Percentiles rank a stretch among this genome's conserved stretches.
These are phyloP conservation scores for Auriscalpium orientale DNA, from an alignment of 768 basidiomycete species.

Conservation along the genomic window DNA sequence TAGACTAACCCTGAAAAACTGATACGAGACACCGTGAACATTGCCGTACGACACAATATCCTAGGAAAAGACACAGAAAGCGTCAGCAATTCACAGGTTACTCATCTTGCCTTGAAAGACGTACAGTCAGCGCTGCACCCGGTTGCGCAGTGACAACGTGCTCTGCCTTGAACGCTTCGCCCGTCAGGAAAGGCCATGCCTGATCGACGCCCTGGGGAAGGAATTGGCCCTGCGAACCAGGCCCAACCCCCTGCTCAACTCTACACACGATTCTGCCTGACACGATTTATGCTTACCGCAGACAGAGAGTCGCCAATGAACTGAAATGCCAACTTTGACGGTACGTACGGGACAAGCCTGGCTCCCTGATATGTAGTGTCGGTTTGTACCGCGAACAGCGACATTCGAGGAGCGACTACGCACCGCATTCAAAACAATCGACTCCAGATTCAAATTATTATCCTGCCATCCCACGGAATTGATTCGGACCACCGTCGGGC, in stretches of 20 bases:
- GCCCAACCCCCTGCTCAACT: background rate
- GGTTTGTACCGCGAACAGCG: background rate
- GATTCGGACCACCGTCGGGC: constrained; percentile 32
- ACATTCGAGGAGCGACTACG: background rate
- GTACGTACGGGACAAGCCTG: constrained; percentile 34
- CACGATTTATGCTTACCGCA: constrained; percentile 28
- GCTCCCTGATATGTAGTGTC: constrained; percentile 33
- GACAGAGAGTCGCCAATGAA: constrained; percentile 55
- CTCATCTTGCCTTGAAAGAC: background rate
- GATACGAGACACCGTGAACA: constrained; percentile 42
- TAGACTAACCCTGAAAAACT: constrained; percentile 38
- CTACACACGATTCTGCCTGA: too few relatives aligned
- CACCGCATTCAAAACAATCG: constrained; percentile 38
- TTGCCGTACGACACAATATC: constrained; percentile 47
- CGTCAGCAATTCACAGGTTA: background rate
- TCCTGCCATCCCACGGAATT: constrained; percentile 55
- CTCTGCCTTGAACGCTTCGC: constrained; percentile 45
- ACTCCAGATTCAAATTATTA: constrained; percentile 47
- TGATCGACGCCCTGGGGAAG: constrained; percentile 45
- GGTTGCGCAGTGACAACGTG: constrained; percentile 46
- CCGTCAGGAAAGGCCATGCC: constrained; percentile 48
- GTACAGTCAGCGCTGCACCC: constrained; percentile 41
- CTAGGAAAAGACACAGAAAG: constrained; percentile 17
- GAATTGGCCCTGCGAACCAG: constrained; percentile 41
- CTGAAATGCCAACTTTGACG: constrained; percentile 40